Evolutionary conservation across 305 asterid genomes (phyloP), one percentile per base, ranked within the genome.

Genomic region (Nicotiana rustica): DNA sequence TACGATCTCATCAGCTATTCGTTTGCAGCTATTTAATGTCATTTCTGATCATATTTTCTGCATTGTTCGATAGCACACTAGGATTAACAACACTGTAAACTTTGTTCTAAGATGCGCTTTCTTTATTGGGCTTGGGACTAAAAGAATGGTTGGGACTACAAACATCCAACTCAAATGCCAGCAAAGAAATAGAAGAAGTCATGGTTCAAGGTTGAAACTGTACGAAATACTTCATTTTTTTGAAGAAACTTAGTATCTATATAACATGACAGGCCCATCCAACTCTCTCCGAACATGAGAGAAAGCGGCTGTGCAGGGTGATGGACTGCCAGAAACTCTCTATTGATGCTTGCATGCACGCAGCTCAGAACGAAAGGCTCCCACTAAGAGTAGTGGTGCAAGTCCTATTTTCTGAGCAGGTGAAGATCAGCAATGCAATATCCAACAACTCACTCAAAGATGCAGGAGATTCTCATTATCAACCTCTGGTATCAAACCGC

Each of bases 291-390:
- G 98, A 95, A 79, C 97, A 95, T 56, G 99, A 95, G 82, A 83
- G 99, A 83, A 95, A 93, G 92, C 88, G 98, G 85, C 92, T 95
- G 7, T 93, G 97, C 86, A 91, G 97, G 0, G 98, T 94, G 78
- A 94, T 95, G 99, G 97, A 95, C 70, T 92, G 99, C 88, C 97
- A 92, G 85, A 95, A 95, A 62, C 99, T 95, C 41, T 95, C 99
- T 0, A 92, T 94, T 2, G 99, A 95, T 79, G 99, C 98, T 3
- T 92, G 99, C 75, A 92, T 92, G 98, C 99, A 95, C n/a, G 99
- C 98, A 0, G 99, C 99, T 1, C 98, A 94, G 77, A 96, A 94
- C 82, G 98, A 96, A 85, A 71, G 99, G 8, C 98, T 94, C 73
- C 99, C 99, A 1, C 89, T 94, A 29, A 81, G 98, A 82, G 91